phyloP scores from a whole-genome alignment of 768 basidiomycete species.

The Trametes cingulata region DNA sequence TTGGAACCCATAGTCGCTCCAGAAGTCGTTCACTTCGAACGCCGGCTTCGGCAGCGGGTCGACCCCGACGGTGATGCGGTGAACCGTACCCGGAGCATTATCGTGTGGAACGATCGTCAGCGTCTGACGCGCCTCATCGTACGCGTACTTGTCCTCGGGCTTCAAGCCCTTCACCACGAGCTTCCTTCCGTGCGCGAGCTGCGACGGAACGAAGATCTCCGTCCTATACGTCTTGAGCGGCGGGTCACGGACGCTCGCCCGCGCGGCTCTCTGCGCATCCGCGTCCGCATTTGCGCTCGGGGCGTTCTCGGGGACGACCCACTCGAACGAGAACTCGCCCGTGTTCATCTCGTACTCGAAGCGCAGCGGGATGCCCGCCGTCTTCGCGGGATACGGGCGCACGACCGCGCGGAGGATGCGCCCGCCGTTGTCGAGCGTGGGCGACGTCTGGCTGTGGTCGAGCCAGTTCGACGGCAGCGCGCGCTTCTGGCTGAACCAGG shows the following conservation, averaged over 20 bases:
- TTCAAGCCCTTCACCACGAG: conserved; percentile 60
- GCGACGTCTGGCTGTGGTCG: conserved; percentile 58
- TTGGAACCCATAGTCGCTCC: conserved; percentile 52
- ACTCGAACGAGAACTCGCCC: conserved; percentile 64
- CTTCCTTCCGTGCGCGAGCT: conserved; percentile 56
- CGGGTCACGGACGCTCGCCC: conserved; percentile 30
- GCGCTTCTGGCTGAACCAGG: conserved; percentile 78
- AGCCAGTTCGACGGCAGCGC: conserved; percentile 57
- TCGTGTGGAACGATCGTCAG: conserved; percentile 60
- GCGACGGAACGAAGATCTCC: conserved; percentile 79
- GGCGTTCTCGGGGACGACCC: conserved; percentile 45
- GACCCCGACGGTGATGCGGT: conserved; percentile 56
- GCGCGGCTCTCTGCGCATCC: background rate
- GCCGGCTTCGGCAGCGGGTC: conserved; percentile 50
- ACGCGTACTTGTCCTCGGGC: conserved; percentile 49
- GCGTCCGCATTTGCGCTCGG: conserved; percentile 8
- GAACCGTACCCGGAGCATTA: conserved; percentile 44
- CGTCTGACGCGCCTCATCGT: conserved; percentile 73
- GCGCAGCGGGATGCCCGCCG: conserved; percentile 76
- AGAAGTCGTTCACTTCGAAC: conserved; percentile 64
- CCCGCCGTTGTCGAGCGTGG: conserved; percentile 80
- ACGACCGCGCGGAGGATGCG: conserved; percentile 78
- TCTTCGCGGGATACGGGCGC: conserved; percentile 89
- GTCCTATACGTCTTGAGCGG: conserved; percentile 59
- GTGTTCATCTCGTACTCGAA: conserved; percentile 81